Conservation (phyloP, 2,329 filamentous ascomycete genomes). For the Aurifilum marmelostoma region DNA sequence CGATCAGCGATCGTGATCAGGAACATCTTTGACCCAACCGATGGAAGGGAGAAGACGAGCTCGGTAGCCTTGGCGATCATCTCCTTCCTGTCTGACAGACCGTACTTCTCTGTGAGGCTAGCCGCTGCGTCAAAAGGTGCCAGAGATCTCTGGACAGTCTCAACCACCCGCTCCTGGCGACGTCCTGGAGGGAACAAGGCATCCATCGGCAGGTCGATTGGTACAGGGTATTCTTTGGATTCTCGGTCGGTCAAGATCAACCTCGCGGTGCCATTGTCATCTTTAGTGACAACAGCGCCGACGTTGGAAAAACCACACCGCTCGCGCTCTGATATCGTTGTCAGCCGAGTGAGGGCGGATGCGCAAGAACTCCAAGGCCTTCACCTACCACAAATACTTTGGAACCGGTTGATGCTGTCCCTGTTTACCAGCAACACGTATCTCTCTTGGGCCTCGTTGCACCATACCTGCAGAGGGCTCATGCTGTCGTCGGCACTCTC, state of each 20-base stretch:
- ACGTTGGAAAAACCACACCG: slow-evolving; percentile 92
- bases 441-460: slow-evolving; percentile 93
- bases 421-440: slow-evolving; percentile 90
- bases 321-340: slow-evolving; percentile 65
- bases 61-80: slow-evolving; percentile 66
- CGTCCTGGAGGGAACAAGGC: slow-evolving; percentile 86
- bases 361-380: not conserved
- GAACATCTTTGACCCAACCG: slow-evolving; percentile 96
- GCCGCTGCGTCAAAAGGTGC: slow-evolving; percentile 70
- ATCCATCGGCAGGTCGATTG: slow-evolving; percentile 88
- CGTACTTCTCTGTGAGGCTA: slow-evolving; percentile 68
- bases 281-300: slow-evolving; percentile 69
- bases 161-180: slow-evolving; percentile 76
- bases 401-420: slow-evolving; percentile 77
- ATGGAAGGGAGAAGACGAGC: slow-evolving; percentile 80
- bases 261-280: slow-evolving; percentile 66
- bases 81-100: slow-evolving; percentile 34
- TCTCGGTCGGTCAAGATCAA: slow-evolving; percentile 83
- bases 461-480: slow-evolving; percentile 97
- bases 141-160: slow-evolving; percentile 69
- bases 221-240: slow-evolving; percentile 70
- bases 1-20: slow-evolving; percentile 96
- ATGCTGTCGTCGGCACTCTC: slow-evolving; percentile 89
- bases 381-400: slow-evolving; percentile 60
- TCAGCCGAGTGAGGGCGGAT: slow-evolving; percentile 23